Evolutionary conservation across 1,284 basidiomycete species (phyloP).

Genomic region (Erythrobasidium hasegawianum): DNA sequence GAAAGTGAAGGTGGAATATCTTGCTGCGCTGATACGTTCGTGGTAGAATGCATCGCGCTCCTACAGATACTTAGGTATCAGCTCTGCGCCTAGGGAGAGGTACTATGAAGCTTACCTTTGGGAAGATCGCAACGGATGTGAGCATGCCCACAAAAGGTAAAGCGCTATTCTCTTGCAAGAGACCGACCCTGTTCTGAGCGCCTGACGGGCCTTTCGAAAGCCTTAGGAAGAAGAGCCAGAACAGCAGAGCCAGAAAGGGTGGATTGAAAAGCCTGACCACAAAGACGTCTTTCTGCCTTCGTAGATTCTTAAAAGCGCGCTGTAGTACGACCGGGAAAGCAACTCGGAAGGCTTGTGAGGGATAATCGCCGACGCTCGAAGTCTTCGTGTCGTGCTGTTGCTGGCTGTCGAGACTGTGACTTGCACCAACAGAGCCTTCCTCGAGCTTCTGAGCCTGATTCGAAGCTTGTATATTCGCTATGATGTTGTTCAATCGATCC

Average conservation of each 20-base stretch:
- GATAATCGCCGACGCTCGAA: background rate
- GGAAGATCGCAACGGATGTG: conserved; percentile 52
- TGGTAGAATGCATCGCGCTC: conserved; percentile 53
- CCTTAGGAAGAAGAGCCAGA: conserved; percentile 52
- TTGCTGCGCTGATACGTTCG: conserved; percentile 50
- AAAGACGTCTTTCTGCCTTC: conserved; percentile 40
- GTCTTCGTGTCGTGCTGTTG: conserved; percentile 1
- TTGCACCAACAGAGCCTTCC: background rate
- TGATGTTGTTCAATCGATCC: background rate
- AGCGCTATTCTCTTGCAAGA: conserved; percentile 42
- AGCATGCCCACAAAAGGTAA: conserved; percentile 45
- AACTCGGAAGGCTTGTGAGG: conserved; percentile 17
- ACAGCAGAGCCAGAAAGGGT: conserved; percentile 44
- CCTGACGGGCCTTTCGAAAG: conserved; percentile 48
- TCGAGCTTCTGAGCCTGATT: background rate
- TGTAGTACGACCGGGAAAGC: conserved; percentile 37
- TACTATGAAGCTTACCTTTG: conserved; percentile 2
- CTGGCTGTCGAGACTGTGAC: background rate
- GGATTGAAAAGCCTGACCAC: conserved; percentile 39
- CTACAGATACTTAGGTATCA: conserved; percentile 9
- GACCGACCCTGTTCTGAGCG: conserved; percentile 53
- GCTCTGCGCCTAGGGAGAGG: conserved; percentile 7
- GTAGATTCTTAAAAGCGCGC: conserved; percentile 40
- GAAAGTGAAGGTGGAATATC: conserved; percentile 52
- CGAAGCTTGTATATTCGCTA: conserved; percentile 15